Evolutionary conservation across 1,284 basidiomycete species (phyloP), one percentile per base, ranked within the genome.

Genomic region (Malassezia furfur): DNA sequence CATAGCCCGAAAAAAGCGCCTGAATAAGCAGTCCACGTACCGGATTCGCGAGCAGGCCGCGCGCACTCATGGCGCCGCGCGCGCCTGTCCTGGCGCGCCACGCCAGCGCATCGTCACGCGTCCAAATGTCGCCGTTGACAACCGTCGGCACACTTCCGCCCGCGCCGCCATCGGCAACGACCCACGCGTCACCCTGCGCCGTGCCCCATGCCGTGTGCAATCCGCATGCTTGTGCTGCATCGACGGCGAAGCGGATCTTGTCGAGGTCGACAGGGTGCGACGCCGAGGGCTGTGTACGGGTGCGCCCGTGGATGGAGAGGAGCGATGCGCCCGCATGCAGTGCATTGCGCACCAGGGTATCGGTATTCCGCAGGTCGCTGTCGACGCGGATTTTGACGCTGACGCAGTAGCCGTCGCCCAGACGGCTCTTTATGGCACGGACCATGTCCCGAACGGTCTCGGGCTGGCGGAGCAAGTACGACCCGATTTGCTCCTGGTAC

Each of bases 321-420:
- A 81, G 76, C 11, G 75, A 76, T 7, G 75, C 78, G 6, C 78
- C 77, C 0, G 78, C 78, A 7, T 77, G 75, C 19, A 79, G 70
- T 3, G 78, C 78, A 14, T 78, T 80, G 7, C 76, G 67, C 15
- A 82, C 77, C 2, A 82, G 76, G 36, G 77, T 75, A 28, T 81
- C 77, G 0, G 81, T 82, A 17, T 77, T 65, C 77, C 73, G 67
- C 19, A 76, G 67, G 57, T 82, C 79, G 6, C 74, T 65, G 66
- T 83, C 81, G 12, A 83, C 76, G 9, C 82, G 75, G 49, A 83
- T 82, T 74, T 83, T 83, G 60, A 83, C 78, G 46, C 77, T 79
- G 30, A 83, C 79, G n/a, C 80, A 79, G 61, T 77, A 82, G 12
- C 70, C 67, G 72, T 78, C 77, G 0, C 81, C 81, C 49, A 81